Percentiles rank a stretch among this genome's conserved stretches.
phyloP scores from a whole-genome alignment of 2,329 filamentous ascomycete genomes.

The Fusarium dlaminii region DNA sequence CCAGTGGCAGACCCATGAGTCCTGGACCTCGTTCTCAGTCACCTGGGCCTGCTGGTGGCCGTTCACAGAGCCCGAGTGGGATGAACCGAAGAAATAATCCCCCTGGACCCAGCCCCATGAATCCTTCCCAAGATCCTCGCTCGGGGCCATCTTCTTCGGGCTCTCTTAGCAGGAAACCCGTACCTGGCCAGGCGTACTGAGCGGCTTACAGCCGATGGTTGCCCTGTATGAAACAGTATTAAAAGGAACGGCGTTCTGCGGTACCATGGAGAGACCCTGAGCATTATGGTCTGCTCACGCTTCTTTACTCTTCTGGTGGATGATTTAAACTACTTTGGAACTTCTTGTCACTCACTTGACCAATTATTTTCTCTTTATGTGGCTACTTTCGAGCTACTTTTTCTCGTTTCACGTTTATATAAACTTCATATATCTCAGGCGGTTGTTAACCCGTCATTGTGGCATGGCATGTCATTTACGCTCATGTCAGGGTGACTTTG shows the following conservation, averaged over 20 bases:
- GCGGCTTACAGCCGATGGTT: slow-evolving; percentile 17
- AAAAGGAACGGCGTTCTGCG: slow-evolving; percentile 46
- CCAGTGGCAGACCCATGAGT: slow-evolving; percentile 52
- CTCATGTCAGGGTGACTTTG: slow-evolving; percentile 20
- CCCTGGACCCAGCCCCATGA: slow-evolving; percentile 59
- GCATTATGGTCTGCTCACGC: slow-evolving; percentile 38
- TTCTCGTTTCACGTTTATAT: slow-evolving; percentile 40
- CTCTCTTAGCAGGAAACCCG: slow-evolving; percentile 63
- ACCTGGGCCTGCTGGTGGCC: slow-evolving; percentile 51
- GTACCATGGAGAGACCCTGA: slow-evolving; percentile 36
- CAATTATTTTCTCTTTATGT: slow-evolving; percentile 22
- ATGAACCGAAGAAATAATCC: slow-evolving; percentile 54
- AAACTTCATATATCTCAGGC: slow-evolving; percentile 35
- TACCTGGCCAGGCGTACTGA: slow-evolving; percentile 63
- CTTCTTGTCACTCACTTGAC: slow-evolving; percentile 41
- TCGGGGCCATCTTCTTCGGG: slow-evolving; percentile 52
- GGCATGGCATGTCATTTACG: slow-evolving; percentile 29
- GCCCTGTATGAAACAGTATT: slow-evolving; percentile 36
- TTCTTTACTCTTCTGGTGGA: slow-evolving; percentile 38
- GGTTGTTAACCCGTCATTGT: slow-evolving; percentile 21
- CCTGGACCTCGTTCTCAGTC: slow-evolving; percentile 56
- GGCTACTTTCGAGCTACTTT: slow-evolving; percentile 26
- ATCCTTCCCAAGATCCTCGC: slow-evolving; percentile 49
- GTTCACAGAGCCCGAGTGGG: slow-evolving; percentile 52
- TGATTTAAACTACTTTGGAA: slow-evolving; percentile 35